Base-by-base conservation (phyloP, 2,329 filamentous ascomycete species). In the Ilyonectria robusta region DNA sequence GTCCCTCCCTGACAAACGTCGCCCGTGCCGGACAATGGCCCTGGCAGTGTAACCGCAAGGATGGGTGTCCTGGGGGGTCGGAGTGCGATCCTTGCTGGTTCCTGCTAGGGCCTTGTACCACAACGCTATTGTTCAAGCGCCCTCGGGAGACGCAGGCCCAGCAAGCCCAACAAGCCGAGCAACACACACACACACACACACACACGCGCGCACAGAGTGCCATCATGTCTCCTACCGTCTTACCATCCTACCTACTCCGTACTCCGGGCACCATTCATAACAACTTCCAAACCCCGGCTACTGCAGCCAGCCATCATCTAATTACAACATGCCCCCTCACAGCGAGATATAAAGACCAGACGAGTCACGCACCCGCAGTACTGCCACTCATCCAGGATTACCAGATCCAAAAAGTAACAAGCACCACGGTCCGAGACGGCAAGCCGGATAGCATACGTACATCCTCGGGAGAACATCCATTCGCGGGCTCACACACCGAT, bases 41-140 rank as follows among this genome's bases (percentile, higher is more conserved):
- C 62, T 55, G 37, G 37, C 40, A 50, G 46, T 53, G 48, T 50
- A 46, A 37, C 31, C 23, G 58, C 58, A 66, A 56, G 51, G 63
- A 66, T 60, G 51, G 63, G 47, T 58, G 44, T 53, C 44, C 53
- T 31, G 19, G 23, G 37, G 35, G 15, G 42, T 59, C 50, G 62
- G 56, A 59, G 33, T 26, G 35, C 29, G 29, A 59, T 58, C 62
- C 62, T 50, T 65, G 56, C 50, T 65, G 35, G 35, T 35, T 47
- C 37, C 50, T 46, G 26, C 44, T 48, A 26, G 23, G 51, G 51
- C 51, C 17, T 51, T 53, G 50, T 57, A 65, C 48, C 33, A 33
- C 48, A 29, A 50, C 40, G 35, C 57, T 53, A 42, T 51, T 33
- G 42, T 13, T 55, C 48, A 37, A 53, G 48, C 48, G 48, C 19